A percentile compares a stretch with the other conserved stretches of the same genome.
phyloP scores from a whole-genome alignment of 257 asterid species.

The Solanum piurae region DNA sequence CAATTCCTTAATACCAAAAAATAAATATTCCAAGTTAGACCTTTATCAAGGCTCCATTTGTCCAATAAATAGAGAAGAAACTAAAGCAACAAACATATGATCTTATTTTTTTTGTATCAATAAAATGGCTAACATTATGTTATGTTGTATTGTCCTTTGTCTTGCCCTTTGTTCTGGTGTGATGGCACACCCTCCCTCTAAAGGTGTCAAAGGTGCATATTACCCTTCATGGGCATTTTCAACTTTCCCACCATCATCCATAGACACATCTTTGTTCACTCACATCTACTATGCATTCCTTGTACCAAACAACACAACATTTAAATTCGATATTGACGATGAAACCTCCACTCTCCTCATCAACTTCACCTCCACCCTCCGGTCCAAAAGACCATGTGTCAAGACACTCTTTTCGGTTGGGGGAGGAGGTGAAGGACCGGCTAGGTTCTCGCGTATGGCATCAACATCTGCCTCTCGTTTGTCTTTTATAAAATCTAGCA shows the following conservation, averaged over 20 bases:
- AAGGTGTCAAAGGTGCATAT: slow-evolving; percentile 49
- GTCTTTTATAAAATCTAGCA: slow-evolving; percentile 47
- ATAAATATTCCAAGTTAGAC: not conserved
- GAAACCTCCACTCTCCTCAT: slow-evolving; percentile 24
- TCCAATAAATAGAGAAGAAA: not conserved
- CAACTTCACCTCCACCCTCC: slow-evolving; percentile 51
- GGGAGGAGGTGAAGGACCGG: slow-evolving; percentile 39
- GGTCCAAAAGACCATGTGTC: slow-evolving; percentile 24
- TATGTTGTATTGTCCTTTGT: not conserved
- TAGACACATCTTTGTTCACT: slow-evolving; percentile 40
- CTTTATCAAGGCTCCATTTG: not conserved
- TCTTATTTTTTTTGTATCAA: not conserved
- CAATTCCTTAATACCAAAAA: not conserved
- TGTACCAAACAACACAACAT: slow-evolving; percentile 36
- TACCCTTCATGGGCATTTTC: slow-evolving; percentile 47
- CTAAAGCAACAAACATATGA: not conserved
- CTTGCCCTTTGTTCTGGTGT: not conserved
- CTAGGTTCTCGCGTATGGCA: slow-evolving; percentile 40
- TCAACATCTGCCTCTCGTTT: slow-evolving; percentile 12
- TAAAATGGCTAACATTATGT: not conserved
- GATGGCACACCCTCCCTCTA: slow-evolving; percentile 7
- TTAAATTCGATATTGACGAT: slow-evolving; percentile 25
- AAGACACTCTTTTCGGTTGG: slow-evolving; percentile 61
- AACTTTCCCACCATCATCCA: slow-evolving; percentile 32
- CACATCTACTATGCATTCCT: slow-evolving; percentile 69